Percentiles rank a stretch among this genome's conserved stretches.
These are phyloP conservation scores for Sicyos edulis DNA, from an alignment of 306 rosid genomes.

Conservation along the genomic window DNA sequence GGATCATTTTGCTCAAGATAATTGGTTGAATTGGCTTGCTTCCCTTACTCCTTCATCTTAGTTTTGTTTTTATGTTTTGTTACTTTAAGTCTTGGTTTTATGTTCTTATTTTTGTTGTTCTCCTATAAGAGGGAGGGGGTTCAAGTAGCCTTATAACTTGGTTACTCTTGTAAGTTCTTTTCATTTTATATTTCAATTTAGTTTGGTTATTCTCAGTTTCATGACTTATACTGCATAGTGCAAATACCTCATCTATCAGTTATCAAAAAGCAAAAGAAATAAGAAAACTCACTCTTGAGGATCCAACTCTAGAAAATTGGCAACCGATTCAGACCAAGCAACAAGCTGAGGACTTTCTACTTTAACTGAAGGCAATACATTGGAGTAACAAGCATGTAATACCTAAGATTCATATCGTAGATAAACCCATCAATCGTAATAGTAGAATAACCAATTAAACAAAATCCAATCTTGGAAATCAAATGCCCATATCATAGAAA, in stretches of 20 bases:
- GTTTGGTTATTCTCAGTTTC: slow-evolving; percentile 5
- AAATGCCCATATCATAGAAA: neutral
- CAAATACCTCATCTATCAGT: neutral
- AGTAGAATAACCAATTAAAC: slow-evolving; percentile 2
- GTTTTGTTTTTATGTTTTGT: too few species aligned
- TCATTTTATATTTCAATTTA: too few species aligned
- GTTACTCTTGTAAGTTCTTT: too few species aligned
- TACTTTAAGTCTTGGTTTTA: too few species aligned
- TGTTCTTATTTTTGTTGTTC: too few species aligned
- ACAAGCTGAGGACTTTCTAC: slow-evolving; percentile 88
- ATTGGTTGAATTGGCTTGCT: too few species aligned
- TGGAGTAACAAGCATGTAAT: slow-evolving; percentile 77
- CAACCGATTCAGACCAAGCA: slow-evolving; percentile 66
- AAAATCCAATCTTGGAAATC: neutral
- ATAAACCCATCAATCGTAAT: neutral
- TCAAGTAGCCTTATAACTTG: too few species aligned
- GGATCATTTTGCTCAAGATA: too few species aligned
- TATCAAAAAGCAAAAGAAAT: slow-evolving; percentile 11
- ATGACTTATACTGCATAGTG: neutral
- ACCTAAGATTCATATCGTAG: slow-evolving; percentile 41
- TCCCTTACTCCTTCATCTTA: too few species aligned
- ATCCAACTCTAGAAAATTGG: slow-evolving; percentile 75
- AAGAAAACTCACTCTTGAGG: slow-evolving; percentile 54
- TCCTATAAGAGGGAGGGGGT: too few species aligned
- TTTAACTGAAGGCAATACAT: slow-evolving; percentile 58